Percentiles rank a stretch among this genome's conserved stretches.
Evolutionary conservation across 1,284 basidiomycete species (phyloP).

Genomic region (Coniferiporia sulphurascens): DNA sequence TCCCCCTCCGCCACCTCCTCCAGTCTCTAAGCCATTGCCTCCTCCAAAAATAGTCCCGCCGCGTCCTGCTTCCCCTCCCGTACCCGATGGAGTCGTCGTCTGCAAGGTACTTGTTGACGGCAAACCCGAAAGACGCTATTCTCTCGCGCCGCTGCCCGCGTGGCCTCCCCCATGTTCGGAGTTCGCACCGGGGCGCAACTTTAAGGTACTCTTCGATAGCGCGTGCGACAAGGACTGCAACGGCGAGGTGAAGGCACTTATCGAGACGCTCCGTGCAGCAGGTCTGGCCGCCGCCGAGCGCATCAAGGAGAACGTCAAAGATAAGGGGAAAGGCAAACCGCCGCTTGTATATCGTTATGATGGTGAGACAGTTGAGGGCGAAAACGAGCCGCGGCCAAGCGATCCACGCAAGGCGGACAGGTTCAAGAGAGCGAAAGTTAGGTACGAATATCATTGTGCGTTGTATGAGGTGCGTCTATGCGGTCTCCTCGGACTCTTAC

Average conservation of each 20-base stretch:
- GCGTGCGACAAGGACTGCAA: slow-evolving; percentile 43
- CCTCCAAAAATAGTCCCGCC: slow-evolving; percentile 24
- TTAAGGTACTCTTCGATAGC: slow-evolving; percentile 62
- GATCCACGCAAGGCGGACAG: slow-evolving; percentile 54
- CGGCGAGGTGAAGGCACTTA: slow-evolving; percentile 37
- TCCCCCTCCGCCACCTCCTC: slow-evolving; percentile 28
- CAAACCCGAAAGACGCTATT: slow-evolving; percentile 27
- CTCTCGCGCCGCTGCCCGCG: slow-evolving; percentile 35
- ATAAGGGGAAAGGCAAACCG: slow-evolving; percentile 41
- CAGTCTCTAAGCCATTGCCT: slow-evolving; percentile 24
- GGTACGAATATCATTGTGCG: slow-evolving; percentile 43
- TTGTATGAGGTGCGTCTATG: slow-evolving; percentile 57
- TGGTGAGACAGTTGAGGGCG: slow-evolving; percentile 51
- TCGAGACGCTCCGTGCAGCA: slow-evolving; percentile 45
- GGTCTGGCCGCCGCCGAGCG: slow-evolving; percentile 36
- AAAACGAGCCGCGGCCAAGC: slow-evolving; percentile 36
- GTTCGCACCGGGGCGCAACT: slow-evolving; percentile 44
- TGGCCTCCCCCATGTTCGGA: slow-evolving; percentile 43
- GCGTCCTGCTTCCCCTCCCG: slow-evolving; percentile 24
- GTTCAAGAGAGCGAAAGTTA: slow-evolving; percentile 30
- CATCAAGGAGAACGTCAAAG: slow-evolving; percentile 58
- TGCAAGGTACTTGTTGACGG: slow-evolving; percentile 19
- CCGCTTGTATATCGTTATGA: slow-evolving; percentile 44
- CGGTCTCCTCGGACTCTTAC: not conserved
- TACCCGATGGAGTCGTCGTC: slow-evolving; percentile 19